A percentile compares a stretch with the other conserved stretches of the same genome.
Conservation (phyloP, 2,329 filamentous ascomycete species). For the Penicillium sp. region DNA sequence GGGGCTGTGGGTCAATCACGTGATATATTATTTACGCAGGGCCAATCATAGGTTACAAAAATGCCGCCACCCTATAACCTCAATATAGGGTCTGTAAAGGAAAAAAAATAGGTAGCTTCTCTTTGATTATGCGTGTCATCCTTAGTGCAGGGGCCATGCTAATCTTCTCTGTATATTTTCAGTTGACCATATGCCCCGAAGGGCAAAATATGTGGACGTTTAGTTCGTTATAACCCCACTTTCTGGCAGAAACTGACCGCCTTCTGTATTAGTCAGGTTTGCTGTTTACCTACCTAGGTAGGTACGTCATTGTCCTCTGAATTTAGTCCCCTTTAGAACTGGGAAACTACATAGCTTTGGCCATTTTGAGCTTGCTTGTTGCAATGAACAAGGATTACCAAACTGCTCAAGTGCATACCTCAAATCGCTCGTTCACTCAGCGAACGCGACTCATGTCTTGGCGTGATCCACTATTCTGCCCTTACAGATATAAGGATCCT, state of each 20-base stretch:
- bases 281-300: background rate
- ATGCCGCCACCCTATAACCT: background rate
- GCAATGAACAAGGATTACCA: background rate
- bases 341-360: background rate
- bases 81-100: too few relatives aligned
- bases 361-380: background rate
- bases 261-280: background rate
- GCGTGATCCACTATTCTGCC: background rate
- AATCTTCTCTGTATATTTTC: conserved; percentile 73
- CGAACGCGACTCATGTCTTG: background rate
- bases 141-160: conserved; percentile 86
- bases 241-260: background rate
- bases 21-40: background rate
- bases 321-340: background rate
- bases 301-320: too few relatives aligned
- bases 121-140: conserved; percentile 88
- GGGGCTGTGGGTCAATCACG: background rate
- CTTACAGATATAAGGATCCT: background rate
- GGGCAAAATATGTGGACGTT: conserved; percentile 20
- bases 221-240: background rate
- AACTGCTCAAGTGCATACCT: background rate
- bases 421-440: too few relatives aligned
- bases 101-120: conserved; percentile 54
- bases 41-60: background rate
- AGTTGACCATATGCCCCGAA: conserved; percentile 60